Percentiles rank a stretch among this genome's conserved stretches.
These are phyloP conservation scores for Ceratocystis harringtonii DNA, from an alignment of 2,329 filamentous ascomycete genomes.

Conservation along the genomic window DNA sequence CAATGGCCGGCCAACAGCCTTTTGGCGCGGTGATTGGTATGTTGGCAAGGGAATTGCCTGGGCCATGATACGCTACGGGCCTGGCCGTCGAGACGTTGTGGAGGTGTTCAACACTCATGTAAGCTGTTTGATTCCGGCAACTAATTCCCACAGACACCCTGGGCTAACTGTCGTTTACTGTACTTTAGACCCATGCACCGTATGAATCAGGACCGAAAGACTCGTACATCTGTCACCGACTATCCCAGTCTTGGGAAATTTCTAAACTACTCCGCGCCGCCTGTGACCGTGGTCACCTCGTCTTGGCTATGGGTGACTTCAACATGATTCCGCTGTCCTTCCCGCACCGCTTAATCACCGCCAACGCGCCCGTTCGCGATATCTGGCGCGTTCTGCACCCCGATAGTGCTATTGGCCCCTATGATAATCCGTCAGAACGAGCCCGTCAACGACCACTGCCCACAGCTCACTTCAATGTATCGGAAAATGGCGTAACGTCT, in stretches of 20 bases:
- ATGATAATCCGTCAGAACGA: constrained; percentile 51
- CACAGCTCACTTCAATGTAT: constrained; percentile 61
- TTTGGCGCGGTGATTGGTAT: constrained; percentile 91
- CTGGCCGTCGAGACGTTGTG: constrained; percentile 47
- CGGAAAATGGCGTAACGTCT: constrained; percentile 72
- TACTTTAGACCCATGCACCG: constrained; percentile 53
- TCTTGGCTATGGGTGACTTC: constrained; percentile 81
- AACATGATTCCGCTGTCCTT: constrained; percentile 88
- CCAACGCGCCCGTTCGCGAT: constrained; percentile 63
- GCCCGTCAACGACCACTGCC: constrained; percentile 53
- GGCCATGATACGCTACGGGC: constrained; percentile 60
- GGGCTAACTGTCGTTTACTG: too few relatives aligned
- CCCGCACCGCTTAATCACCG: constrained; percentile 67
- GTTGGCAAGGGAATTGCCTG: constrained; percentile 88
- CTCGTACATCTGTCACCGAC: constrained; percentile 79
- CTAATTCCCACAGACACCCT: neutral
- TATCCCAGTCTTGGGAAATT: constrained; percentile 89
- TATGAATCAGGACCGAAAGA: constrained; percentile 69
- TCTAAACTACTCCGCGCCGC: constrained; percentile 76
- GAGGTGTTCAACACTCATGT: constrained; percentile 91
- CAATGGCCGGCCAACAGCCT: constrained; percentile 83
- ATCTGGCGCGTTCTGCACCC: constrained; percentile 76
- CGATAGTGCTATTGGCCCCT: constrained; percentile 63
- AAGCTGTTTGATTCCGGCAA: constrained; percentile 22
- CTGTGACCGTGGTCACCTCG: constrained; percentile 64